A percentile compares a stretch with the other conserved stretches of the same genome.
Conservation (phyloP, 805 yeast genomes). For the Ogataea corticis region DNA sequence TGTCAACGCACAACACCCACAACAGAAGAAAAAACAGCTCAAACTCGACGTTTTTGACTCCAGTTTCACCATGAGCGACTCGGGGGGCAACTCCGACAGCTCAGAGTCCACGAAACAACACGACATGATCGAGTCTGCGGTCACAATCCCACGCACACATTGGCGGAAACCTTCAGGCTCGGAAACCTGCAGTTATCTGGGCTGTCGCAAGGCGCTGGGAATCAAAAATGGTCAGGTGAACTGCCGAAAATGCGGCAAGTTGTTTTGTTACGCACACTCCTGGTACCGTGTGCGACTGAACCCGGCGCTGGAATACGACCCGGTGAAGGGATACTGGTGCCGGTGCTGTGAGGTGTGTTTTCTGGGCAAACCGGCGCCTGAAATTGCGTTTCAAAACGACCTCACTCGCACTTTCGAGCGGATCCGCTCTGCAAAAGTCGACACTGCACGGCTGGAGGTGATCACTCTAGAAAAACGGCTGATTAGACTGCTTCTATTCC, state of each 20-base stretch:
- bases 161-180: slow-evolving; percentile 55
- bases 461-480: slow-evolving; percentile 63
- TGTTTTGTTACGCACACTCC: slow-evolving; percentile 70
- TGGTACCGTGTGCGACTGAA: slow-evolving; percentile 52
- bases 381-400: slow-evolving; percentile 36
- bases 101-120: background rate
- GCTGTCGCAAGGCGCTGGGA: slow-evolving; percentile 46
- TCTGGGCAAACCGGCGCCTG: slow-evolving; percentile 32
- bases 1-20: slow-evolving; percentile 21
- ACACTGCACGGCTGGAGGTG: slow-evolving; percentile 51
- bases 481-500: slow-evolving; percentile 38
- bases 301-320: slow-evolving; percentile 47
- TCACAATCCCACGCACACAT: slow-evolving; percentile 42
- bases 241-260: slow-evolving; percentile 74
- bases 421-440: slow-evolving; percentile 44
- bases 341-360: slow-evolving; percentile 70
- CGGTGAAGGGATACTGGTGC: slow-evolving; percentile 60
- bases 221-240: slow-evolving; percentile 60
- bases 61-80: slow-evolving; percentile 22
- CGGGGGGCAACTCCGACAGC: background rate
- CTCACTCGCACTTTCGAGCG: slow-evolving; percentile 42
- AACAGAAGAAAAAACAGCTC: slow-evolving; percentile 35
- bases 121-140: slow-evolving; percentile 7
- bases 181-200: slow-evolving; percentile 41
- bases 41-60: slow-evolving; percentile 54